phyloP scores from a whole-genome alignment of 192 early-diverging fungal genomes.

The Backusella parvicylindrica region DNA sequence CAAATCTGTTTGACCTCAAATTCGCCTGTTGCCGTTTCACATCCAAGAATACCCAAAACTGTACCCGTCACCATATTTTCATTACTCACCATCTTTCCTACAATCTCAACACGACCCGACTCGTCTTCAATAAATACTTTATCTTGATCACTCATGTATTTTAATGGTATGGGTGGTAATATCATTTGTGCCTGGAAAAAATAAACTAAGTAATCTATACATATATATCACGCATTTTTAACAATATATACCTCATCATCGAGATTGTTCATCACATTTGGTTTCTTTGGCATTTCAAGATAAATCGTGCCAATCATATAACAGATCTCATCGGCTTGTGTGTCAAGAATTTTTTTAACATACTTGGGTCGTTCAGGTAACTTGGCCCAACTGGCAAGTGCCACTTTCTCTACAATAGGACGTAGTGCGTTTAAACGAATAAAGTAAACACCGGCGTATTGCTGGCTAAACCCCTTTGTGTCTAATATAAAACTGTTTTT shows the following conservation, averaged over 20 bases:
- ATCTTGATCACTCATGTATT: slow-evolving; percentile 66
- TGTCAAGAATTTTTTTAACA: slow-evolving; percentile 71
- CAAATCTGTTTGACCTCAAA: slow-evolving; percentile 87
- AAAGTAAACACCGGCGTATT: slow-evolving; percentile 88
- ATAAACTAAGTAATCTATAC: neutral
- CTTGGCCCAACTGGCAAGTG: slow-evolving; percentile 50
- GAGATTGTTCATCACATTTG: slow-evolving; percentile 88
- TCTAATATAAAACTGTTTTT: slow-evolving; percentile 53
- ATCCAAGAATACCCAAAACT: slow-evolving; percentile 76
- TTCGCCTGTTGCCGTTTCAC: slow-evolving; percentile 67
- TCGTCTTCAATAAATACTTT: slow-evolving; percentile 83
- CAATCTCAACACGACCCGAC: slow-evolving; percentile 80
- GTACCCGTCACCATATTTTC: slow-evolving; percentile 75
- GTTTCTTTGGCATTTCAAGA: slow-evolving; percentile 82
- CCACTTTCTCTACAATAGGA: slow-evolving; percentile 53
- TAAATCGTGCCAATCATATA: slow-evolving; percentile 88
- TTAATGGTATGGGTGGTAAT: slow-evolving; percentile 55
- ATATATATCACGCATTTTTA: slow-evolving; percentile 14
- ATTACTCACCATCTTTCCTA: slow-evolving; percentile 52
- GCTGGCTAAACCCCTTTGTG: slow-evolving; percentile 66
- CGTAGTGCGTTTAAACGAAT: slow-evolving; percentile 65
- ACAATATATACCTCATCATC: slow-evolving; percentile 63
- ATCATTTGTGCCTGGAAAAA: slow-evolving; percentile 57
- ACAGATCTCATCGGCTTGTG: slow-evolving; percentile 57
- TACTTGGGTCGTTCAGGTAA: slow-evolving; percentile 33